A percentile compares a stretch with the other conserved stretches of the same genome.
Conservation (phyloP, 768 basidiomycete species). For the Naganishia antarctica region DNA sequence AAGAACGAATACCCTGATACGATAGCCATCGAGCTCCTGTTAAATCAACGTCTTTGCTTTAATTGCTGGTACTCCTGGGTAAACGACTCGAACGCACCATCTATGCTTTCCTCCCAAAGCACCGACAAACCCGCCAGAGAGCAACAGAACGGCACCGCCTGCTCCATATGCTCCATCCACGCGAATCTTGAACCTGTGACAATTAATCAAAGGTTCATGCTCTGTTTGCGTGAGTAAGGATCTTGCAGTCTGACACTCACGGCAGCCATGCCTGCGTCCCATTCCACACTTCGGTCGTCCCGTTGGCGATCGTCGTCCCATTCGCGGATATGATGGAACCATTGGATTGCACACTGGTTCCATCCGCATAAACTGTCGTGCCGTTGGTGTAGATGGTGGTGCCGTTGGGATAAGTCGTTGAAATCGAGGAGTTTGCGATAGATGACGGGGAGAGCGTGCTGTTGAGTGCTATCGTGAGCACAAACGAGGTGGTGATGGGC, state of each 20-base stretch:
- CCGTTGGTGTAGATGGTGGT: conserved; percentile 30
- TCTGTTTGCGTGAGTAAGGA: too few relatives aligned
- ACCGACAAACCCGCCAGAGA: conserved; percentile 82
- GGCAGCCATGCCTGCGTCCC: conserved; percentile 46
- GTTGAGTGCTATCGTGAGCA: conserved; percentile 36
- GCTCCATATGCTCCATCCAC: conserved; percentile 86
- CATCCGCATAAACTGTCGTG: conserved; percentile 23
- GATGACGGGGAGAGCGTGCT: conserved; percentile 33
- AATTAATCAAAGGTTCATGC: too few relatives aligned
- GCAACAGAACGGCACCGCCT: conserved; percentile 76
- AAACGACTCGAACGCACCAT: conserved; percentile 59
- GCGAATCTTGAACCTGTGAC: conserved; percentile 62
- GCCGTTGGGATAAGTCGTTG: conserved; percentile 15
- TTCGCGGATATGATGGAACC: conserved; percentile 31
- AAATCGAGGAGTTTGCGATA: neutral
- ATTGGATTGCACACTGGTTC: conserved; percentile 4
- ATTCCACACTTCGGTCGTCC: conserved; percentile 40
- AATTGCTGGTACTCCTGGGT: conserved; percentile 26
- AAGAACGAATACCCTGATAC: conserved; percentile 85
- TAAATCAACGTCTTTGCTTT: conserved; percentile 41
- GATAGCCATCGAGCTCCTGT: conserved; percentile 91
- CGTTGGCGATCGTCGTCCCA: conserved; percentile 27
- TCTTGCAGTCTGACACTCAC: too few relatives aligned
- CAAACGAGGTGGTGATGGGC: conserved; percentile 18
- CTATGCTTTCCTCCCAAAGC: conserved; percentile 93